Base-by-base conservation (phyloP, 192 early-diverging fungal species). In the Backusella tarrabulga region DNA sequence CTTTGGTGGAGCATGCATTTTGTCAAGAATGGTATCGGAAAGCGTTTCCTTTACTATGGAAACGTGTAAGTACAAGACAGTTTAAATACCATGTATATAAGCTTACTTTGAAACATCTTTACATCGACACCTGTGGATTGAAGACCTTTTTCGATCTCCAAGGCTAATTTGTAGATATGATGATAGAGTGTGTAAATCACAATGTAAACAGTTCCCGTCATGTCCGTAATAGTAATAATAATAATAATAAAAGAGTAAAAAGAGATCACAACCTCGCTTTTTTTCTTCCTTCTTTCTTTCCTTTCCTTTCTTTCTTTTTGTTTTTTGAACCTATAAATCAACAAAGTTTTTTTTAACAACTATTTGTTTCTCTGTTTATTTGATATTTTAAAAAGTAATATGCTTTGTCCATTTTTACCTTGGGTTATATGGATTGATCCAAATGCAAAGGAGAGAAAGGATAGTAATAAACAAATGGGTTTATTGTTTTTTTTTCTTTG, bases 131-230 rank as follows among this genome's bases (percentile, higher is more conserved):
- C 83, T 26, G 75, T 46, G 44, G 84, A 84, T 76, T 91, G 77
- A 67, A 93, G 83, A 17, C 95, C 95, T 75, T 87, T 86, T 78
- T 93, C 83, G 36, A 95, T 73, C 17, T 85, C 85, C 71, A 91
- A 77, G 56, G 92, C 93, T 19, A 96, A 79, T 21, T 81, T 89
- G 76, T 90, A 85, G 81, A 94, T 82, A 86, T 96, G 95, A 67
- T 91, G 90, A 78, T 90, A 92, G 17, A 78, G 34, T 32, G 79
- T 36, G 34, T 84, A 81, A 9, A 78, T 75, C 8, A 84, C 77
- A 69, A 84, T 84, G 21, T 81, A 84, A 35, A 84, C 77, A 38
- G 76, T 84, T 11, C 67, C 67, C 66, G 74, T n/a, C 71, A 72
- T 72, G 50, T 46, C 46, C 9, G 26, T 29, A 63, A 63, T 26